Conservation (phyloP, 2,329 filamentous ascomycete genomes). For the Teratosphaeria destructans region DNA sequence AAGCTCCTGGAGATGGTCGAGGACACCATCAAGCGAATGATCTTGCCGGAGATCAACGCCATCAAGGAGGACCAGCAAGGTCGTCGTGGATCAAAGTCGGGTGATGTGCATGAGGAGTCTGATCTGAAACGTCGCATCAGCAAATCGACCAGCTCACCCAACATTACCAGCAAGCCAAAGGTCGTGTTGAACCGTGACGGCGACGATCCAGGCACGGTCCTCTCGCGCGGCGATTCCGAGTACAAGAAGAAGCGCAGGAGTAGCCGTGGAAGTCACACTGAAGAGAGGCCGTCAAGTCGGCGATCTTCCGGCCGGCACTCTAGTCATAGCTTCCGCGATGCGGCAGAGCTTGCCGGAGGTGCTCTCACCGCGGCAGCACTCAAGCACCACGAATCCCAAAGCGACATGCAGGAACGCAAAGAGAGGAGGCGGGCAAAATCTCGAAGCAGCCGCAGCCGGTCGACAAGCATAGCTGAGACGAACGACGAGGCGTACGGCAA, state of each 20-base stretch:
- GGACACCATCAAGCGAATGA: conserved; percentile 80
- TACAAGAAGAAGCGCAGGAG: conserved; percentile 41
- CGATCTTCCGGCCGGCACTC: conserved; percentile 18
- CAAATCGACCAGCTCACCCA: conserved; percentile 51
- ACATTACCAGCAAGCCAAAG: conserved; percentile 49
- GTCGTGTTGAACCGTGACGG: conserved; percentile 49
- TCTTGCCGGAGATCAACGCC: conserved; percentile 82
- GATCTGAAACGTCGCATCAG: conserved; percentile 44
- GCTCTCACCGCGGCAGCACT: conserved; percentile 53
- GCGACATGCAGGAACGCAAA: conserved; percentile 37
- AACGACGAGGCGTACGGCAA: conserved; percentile 40
- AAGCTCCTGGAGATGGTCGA: conserved; percentile 85
- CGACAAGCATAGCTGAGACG: conserved; percentile 44
- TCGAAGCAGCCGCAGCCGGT: conserved; percentile 41
- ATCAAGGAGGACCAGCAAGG: conserved; percentile 76
- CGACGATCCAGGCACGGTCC: conserved; percentile 47
- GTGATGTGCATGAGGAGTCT: conserved; percentile 35
- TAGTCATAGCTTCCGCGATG: conserved; percentile 33
- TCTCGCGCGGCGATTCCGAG: conserved; percentile 43
- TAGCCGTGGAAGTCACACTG: conserved; percentile 33
- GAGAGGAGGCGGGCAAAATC: conserved; percentile 37
- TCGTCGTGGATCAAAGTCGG: conserved; percentile 46
- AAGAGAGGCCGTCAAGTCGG: conserved; percentile 18
- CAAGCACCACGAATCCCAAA: conserved; percentile 54
- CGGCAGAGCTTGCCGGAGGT: conserved; percentile 44